Conservation (phyloP, 306 rosid species). For the Datisca glomerata region DNA sequence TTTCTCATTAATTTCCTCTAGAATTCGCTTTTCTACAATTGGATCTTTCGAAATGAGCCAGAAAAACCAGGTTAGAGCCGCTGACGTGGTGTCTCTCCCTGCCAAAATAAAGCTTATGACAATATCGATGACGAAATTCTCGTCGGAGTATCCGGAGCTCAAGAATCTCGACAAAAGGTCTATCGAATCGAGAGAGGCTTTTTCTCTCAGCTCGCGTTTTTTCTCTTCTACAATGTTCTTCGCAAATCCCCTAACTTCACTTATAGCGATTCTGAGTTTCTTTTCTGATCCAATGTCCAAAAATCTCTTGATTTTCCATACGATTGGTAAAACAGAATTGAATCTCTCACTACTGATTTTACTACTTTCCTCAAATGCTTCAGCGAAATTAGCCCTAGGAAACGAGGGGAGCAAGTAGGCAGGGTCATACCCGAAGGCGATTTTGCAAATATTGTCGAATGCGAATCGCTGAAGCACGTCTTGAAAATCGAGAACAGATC, state of each 20-base stretch:
- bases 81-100: constrained; percentile 85
- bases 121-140: constrained; percentile 46
- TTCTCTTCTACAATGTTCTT: constrained; percentile 21
- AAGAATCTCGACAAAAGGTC: constrained; percentile 40
- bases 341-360: constrained; percentile 25
- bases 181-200: constrained; percentile 10
- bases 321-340: background rate
- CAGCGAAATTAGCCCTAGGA: constrained; percentile 26
- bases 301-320: constrained; percentile 30
- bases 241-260: constrained; percentile 33
- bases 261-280: constrained; percentile 2
- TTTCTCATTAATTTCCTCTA: constrained; percentile 34
- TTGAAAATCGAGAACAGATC: constrained; percentile 22
- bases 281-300: constrained; percentile 32
- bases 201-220: constrained; percentile 23
- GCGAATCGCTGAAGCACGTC: constrained; percentile 58
- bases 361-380: constrained; percentile 31
- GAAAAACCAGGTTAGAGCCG: constrained; percentile 90
- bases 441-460: constrained; percentile 45
- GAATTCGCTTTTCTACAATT: constrained; percentile 19
- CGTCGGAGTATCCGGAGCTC: constrained; percentile 35
- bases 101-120: constrained; percentile 80
- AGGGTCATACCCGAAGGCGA: constrained; percentile 54
- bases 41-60: constrained; percentile 51
- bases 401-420: constrained; percentile 35